Conservation (phyloP, 352 stramenopile genomes). For the Bremia lactucae region DNA sequence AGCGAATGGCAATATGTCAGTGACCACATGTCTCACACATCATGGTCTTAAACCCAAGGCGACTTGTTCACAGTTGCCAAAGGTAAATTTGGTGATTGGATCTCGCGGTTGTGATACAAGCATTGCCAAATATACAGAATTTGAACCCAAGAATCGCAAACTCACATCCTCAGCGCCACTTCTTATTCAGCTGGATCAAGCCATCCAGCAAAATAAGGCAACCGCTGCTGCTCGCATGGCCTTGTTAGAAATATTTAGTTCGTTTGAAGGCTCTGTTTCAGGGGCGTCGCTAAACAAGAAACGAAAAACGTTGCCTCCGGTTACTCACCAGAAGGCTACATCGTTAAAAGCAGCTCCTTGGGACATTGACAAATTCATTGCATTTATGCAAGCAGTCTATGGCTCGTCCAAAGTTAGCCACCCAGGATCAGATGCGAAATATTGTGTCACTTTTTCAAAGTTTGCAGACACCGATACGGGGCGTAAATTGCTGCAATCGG, state of each 20-base stretch:
- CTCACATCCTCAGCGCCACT: conserved; percentile 4
- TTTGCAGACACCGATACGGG: conserved; percentile 28
- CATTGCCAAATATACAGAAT: no score
- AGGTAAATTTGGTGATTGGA: conserved; percentile 33
- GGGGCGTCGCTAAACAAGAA: conserved; percentile 39
- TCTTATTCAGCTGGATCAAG: conserved; percentile 12
- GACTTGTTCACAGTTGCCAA: conserved; percentile 26
- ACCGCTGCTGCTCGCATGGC: conserved; percentile 19
- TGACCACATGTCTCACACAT: conserved; percentile 11
- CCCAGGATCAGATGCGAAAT: conserved; percentile 21
- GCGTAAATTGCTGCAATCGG: conserved; percentile 18
- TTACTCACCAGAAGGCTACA: conserved; percentile 3
- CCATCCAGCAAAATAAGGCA: conserved; percentile 13
- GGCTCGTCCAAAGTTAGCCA: conserved; percentile 8
- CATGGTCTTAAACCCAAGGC: conserved; percentile 22
- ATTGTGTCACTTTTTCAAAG: conserved; percentile 65
- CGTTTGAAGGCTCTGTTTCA: conserved; percentile 11
- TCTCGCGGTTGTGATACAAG: conserved; percentile 29
- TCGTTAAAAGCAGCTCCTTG: conserved; percentile 15
- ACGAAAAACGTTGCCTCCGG: conserved; percentile 27
- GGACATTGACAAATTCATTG: conserved; percentile 61
- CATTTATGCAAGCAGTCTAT: conserved; percentile 29
- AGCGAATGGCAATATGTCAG: neutral
- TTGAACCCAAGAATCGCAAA: conserved; percentile 9
- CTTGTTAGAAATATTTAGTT: conserved; percentile 31